A percentile compares a stretch with the other conserved stretches of the same genome.
phyloP scores from a whole-genome alignment of 306 rosid genomes.

The Vigna reflexopilosa region DNA sequence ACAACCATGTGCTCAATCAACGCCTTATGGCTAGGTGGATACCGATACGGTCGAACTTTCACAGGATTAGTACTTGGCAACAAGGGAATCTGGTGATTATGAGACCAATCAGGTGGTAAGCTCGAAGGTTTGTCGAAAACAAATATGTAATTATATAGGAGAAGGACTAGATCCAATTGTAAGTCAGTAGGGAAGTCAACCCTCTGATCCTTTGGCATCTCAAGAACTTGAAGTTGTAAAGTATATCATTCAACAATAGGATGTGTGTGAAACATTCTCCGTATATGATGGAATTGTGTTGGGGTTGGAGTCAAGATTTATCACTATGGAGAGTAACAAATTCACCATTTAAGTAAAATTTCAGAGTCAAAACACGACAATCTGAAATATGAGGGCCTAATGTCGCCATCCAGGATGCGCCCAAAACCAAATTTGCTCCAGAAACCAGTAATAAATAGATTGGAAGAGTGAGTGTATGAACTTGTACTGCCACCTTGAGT shows the following conservation, averaged over 20 bases:
- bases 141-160: not conserved
- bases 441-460: not conserved
- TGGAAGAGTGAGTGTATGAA: not conserved
- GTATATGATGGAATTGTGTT: too few relatives aligned
- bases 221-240: too few relatives aligned
- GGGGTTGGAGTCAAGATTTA: not conserved
- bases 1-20: not conserved
- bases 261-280: too few relatives aligned
- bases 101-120: not conserved
- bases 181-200: not conserved
- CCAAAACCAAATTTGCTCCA: not conserved
- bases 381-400: not conserved
- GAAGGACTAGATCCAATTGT: not conserved
- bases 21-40: not conserved
- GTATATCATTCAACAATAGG: too few relatives aligned
- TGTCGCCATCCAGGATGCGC: not conserved
- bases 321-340: not conserved
- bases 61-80: not conserved
- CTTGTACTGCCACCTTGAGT: not conserved
- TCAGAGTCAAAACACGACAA: not conserved
- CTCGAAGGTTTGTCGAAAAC: not conserved
- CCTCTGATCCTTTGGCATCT: not conserved
- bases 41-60: not conserved
- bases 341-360: not conserved
- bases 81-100: not conserved